A percentile compares a stretch with the other conserved stretches of the same genome.
Evolutionary conservation across 1,284 basidiomycete genomes (phyloP).

Genomic region (Chiua sp.): DNA sequence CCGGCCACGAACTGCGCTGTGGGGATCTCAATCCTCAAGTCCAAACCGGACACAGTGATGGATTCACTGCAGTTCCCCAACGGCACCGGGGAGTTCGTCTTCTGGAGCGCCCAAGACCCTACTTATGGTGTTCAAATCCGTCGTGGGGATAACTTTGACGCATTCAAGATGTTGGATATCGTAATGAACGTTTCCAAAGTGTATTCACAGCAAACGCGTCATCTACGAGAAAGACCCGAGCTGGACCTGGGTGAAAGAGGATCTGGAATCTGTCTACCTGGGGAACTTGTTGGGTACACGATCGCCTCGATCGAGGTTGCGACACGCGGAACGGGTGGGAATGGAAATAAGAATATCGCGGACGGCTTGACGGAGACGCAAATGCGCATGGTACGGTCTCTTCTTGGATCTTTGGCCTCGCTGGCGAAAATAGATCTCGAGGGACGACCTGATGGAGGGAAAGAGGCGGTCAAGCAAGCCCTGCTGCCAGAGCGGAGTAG

Average conservation of each 20-base stretch:
- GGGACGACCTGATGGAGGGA: conserved; percentile 68
- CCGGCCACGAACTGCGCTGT: conserved; percentile 67
- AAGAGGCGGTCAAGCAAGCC: conserved; percentile 77
- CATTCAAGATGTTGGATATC: conserved; percentile 79
- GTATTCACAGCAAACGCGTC: conserved; percentile 75
- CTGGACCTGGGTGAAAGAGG: conserved; percentile 76
- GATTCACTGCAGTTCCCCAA: conserved; percentile 75
- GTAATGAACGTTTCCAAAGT: conserved; percentile 73
- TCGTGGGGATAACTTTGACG: conserved; percentile 57
- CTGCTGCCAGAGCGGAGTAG: conserved; percentile 91
- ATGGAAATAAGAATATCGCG: conserved; percentile 56
- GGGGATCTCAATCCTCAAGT: conserved; percentile 81
- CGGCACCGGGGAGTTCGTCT: conserved; percentile 84
- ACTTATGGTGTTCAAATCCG: conserved; percentile 65
- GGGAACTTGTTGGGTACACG: conserved; percentile 91
- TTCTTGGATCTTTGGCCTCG: conserved; percentile 72
- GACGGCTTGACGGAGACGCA: conserved; percentile 83
- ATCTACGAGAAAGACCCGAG: conserved; percentile 75
- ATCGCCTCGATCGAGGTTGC: conserved; percentile 84
- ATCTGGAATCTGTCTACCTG: conserved; percentile 84
- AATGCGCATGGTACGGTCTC: conserved; percentile 75
- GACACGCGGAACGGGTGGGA: conserved; percentile 67
- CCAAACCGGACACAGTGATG: conserved; percentile 70
- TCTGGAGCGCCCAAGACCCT: conserved; percentile 81
- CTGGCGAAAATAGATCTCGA: conserved; percentile 74